Percentiles rank a stretch among this genome's conserved stretches.
Conservation (phyloP, 371 early-diverging fungal genomes). For the Synchytrium microbalum region DNA sequence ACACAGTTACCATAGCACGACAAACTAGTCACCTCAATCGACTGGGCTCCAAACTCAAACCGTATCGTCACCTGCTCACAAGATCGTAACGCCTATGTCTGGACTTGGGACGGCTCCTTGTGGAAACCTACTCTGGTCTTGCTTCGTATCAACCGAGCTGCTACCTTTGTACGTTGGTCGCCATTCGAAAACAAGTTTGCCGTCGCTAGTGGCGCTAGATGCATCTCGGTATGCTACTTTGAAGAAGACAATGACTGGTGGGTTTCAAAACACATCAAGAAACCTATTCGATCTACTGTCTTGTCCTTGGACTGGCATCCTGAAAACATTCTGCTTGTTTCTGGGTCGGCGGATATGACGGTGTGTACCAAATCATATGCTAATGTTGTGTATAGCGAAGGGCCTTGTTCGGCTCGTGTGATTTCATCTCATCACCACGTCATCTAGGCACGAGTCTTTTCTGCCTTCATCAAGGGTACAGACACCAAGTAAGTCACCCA, state of each 20-base stretch:
- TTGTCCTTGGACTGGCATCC: conserved; percentile 94
- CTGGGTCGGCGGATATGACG: conserved; percentile 91
- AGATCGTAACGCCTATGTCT: conserved; percentile 97
- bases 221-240: conserved; percentile 90
- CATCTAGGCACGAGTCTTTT: conserved; percentile 79
- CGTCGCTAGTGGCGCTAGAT: conserved; percentile 84
- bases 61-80: conserved; percentile 94
- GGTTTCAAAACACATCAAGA: conserved; percentile 89
- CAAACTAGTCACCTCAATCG: conserved; percentile 89
- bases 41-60: conserved; percentile 94
- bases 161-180: conserved; percentile 92
- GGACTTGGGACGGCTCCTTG: conserved; percentile 63
- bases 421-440: neutral
- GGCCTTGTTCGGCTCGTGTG: neutral
- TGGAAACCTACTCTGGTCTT: conserved; percentile 95
- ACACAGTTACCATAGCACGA: conserved; percentile 63
- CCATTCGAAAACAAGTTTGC: conserved; percentile 97
- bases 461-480: conserved; percentile 89
- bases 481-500: conserved; percentile 66
- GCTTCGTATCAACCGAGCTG: conserved; percentile 92
- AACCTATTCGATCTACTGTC: conserved; percentile 87
- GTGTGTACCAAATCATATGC: conserved; percentile 24
- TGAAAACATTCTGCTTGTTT: conserved; percentile 88
- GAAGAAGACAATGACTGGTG: conserved; percentile 96
- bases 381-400: too few relatives aligned